Conservation (phyloP, 768 basidiomycete genomes). For the Gloeopeniophorella convolvens region DNA sequence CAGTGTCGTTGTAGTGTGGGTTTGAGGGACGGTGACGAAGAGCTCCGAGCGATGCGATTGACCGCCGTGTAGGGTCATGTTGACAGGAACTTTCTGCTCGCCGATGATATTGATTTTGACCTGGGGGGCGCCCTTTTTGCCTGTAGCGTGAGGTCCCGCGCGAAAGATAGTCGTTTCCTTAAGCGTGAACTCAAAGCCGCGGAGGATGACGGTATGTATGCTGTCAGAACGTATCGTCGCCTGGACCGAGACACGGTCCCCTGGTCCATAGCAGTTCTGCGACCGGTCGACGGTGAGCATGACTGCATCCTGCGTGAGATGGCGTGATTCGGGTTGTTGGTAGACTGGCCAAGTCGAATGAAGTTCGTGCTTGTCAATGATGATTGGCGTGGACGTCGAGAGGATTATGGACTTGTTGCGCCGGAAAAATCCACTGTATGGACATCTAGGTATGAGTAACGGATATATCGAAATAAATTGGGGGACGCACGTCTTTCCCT, state of each 20-base stretch:
- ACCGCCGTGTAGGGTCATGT: slow-evolving; percentile 68
- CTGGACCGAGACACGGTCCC: slow-evolving; percentile 67
- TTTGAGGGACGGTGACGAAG: slow-evolving; percentile 57
- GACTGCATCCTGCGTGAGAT: slow-evolving; percentile 57
- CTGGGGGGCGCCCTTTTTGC: slow-evolving; percentile 56
- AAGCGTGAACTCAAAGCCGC: slow-evolving; percentile 77
- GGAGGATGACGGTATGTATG: slow-evolving; percentile 61
- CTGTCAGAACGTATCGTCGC: slow-evolving; percentile 70
- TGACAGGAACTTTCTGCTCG: slow-evolving; percentile 67
- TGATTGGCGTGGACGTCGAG: slow-evolving; percentile 62
- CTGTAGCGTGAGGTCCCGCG: slow-evolving; percentile 46
- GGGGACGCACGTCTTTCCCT: slow-evolving; percentile 68
- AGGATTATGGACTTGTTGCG: slow-evolving; percentile 66
- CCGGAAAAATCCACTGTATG: slow-evolving; percentile 73
- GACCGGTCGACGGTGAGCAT: slow-evolving; percentile 70
- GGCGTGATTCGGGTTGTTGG: slow-evolving; percentile 68
- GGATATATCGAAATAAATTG: background rate
- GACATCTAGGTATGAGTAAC: too few relatives aligned
- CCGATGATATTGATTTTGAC: slow-evolving; percentile 48
- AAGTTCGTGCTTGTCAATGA: slow-evolving; percentile 89
- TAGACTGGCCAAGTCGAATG: slow-evolving; percentile 94
- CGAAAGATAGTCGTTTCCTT: slow-evolving; percentile 73
- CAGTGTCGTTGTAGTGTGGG: slow-evolving; percentile 75
- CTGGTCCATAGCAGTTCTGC: slow-evolving; percentile 79
- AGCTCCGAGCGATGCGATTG: slow-evolving; percentile 69